These are phyloP conservation scores for Penicillium sp. DNA, from an alignment of 2,329 filamentous ascomycete genomes.

Conservation along the genomic window DNA sequence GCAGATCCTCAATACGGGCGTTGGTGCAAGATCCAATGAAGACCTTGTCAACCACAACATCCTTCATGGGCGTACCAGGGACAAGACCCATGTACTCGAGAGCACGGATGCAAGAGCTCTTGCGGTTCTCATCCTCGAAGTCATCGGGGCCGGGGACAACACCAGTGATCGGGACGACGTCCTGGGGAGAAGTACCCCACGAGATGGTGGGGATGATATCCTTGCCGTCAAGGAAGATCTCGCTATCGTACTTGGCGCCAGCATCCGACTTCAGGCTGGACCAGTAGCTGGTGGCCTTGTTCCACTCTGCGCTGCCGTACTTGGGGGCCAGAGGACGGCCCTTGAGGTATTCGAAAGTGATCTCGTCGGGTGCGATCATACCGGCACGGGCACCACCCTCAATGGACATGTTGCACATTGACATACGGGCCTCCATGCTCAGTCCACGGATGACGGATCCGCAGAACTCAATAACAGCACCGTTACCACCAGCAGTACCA, in stretches of 20 bases:
- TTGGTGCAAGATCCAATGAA: conserved; percentile 99
- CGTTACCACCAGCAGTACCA: conserved; percentile 91
- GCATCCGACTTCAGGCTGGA: conserved; percentile 78
- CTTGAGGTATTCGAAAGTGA: conserved; percentile 93
- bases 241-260: conserved; percentile 85
- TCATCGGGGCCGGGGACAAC: conserved; percentile 87
- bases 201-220: conserved; percentile 92
- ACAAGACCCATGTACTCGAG: conserved; percentile 95
- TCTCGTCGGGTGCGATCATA: conserved; percentile 94
- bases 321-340: conserved; percentile 84
- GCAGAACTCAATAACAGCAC: conserved; percentile 95
- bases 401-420: conserved; percentile 99
- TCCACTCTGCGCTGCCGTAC: conserved; percentile 82
- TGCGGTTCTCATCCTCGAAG: conserved; percentile 77
- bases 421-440: conserved; percentile 98
- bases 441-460: conserved; percentile 85
- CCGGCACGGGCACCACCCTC: conserved; percentile 93
- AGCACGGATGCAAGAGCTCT: conserved; percentile 74
- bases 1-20: conserved; percentile 90
- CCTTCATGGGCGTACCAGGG: conserved; percentile 83
- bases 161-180: conserved; percentile 91
- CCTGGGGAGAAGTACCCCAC: conserved; percentile 96
- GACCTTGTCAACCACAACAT: conserved; percentile 90
- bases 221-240: conserved; percentile 85
- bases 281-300: conserved; percentile 87